Percentiles rank a stretch among this genome's conserved stretches.
phyloP scores from a whole-genome alignment of 2,329 filamentous ascomycete genomes.

The Ceratocystis eucalypticola region DNA sequence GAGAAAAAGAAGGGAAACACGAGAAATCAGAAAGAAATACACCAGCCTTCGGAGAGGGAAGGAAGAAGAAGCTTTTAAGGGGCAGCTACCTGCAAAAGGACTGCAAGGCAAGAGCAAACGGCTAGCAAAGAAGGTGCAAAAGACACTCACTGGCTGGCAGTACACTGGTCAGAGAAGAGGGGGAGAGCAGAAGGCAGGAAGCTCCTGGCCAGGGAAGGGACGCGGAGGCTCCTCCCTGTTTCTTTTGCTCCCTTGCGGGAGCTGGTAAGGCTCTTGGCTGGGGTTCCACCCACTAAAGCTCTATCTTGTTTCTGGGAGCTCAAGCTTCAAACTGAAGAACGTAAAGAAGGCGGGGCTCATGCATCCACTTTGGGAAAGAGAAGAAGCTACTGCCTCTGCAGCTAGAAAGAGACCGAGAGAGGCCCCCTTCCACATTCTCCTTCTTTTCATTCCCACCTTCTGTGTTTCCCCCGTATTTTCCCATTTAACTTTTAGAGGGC shows the following conservation, averaged over 20 bases:
- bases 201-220: constrained; percentile 6
- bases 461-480: too few relatives aligned
- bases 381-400: neutral
- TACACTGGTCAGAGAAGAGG: neutral
- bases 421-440: neutral
- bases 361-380: neutral
- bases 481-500: neutral
- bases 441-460: neutral
- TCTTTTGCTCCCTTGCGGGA: neutral
- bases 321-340: too few relatives aligned
- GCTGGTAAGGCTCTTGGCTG: too few relatives aligned
- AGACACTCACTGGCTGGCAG: neutral
- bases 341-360: neutral
- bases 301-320: neutral
- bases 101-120: constrained; percentile 7
- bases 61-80: constrained; percentile 18
- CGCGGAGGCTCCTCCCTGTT: constrained; percentile 8
- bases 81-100: constrained; percentile 17
- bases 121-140: neutral
- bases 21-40: neutral
- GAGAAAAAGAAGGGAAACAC: constrained; percentile 12
- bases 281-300: neutral
- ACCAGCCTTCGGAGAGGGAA: neutral
- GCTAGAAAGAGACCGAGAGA: neutral
- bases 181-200: neutral